Evolutionary conservation across 1,284 basidiomycete species (phyloP).

Genomic region (Termitomyces sp.): DNA sequence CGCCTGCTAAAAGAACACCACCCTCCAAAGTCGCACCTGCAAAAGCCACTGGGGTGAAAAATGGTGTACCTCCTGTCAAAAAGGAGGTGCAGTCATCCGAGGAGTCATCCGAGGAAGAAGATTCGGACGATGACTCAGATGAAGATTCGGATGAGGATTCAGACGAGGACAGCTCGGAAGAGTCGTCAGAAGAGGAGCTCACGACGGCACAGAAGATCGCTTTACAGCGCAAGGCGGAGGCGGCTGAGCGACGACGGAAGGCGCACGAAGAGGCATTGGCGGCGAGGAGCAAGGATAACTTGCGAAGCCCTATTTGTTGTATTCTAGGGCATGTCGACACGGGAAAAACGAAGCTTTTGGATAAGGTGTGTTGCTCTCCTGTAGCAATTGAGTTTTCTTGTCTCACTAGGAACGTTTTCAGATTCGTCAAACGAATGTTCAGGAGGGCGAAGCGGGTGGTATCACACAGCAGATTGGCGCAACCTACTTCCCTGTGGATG

Average conservation of each 20-base stretch:
- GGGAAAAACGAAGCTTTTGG: conserved; percentile 97
- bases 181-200: conserved; percentile 58
- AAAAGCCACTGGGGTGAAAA: conserved; percentile 25
- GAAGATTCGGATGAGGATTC: conserved; percentile 34
- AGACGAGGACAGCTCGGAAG: conserved; percentile 43
- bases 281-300: conserved; percentile 82
- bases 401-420: conserved; percentile 25
- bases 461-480: conserved; percentile 99
- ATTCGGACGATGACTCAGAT: conserved; percentile 15
- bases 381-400: neutral
- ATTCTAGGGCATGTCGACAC: conserved; percentile 99
- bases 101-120: conserved; percentile 22
- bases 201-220: conserved; percentile 62
- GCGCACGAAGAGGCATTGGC: conserved; percentile 86
- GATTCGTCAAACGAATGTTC: conserved; percentile 99
- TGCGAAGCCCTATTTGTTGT: conserved; percentile 98
- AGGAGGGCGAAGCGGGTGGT: conserved; percentile 99
- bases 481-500: conserved; percentile 99
- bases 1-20: conserved; percentile 17
- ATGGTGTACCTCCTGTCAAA: conserved; percentile 20
- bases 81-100: conserved; percentile 22
- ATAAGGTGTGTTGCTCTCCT: conserved; percentile 62
- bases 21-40: conserved; percentile 1
- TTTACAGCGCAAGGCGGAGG: conserved; percentile 79
- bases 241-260: conserved; percentile 76